A percentile compares a stretch with the other conserved stretches of the same genome.
Evolutionary conservation across 169 alveolate genomes (phyloP).

Genomic region (Cryptosporidium tyzzeri): DNA sequence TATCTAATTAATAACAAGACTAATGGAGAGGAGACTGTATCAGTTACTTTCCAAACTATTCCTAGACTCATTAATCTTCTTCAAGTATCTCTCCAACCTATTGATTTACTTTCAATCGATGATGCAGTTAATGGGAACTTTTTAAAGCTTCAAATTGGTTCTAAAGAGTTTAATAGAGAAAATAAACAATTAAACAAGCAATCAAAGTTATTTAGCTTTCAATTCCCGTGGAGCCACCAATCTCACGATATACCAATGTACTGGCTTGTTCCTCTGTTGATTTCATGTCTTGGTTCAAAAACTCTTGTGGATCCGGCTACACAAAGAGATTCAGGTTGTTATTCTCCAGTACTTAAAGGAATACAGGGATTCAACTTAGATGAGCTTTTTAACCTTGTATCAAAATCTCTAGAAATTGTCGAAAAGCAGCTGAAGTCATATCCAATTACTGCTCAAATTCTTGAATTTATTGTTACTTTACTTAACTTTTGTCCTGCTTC

Average conservation of each 20-base stretch:
- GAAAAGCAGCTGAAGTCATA: conserved; percentile 62
- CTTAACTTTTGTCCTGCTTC: conserved; percentile 52
- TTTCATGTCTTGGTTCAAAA: background rate
- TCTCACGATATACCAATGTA: conserved; percentile 46
- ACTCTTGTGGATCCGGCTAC: conserved; percentile 6
- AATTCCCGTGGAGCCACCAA: conserved; percentile 16
- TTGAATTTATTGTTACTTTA: conserved; percentile 21
- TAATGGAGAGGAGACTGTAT: background rate
- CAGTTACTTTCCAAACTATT: conserved; percentile 28
- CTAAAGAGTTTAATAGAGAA: background rate
- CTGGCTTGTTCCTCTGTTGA: conserved; percentile 60
- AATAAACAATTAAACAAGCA: background rate
- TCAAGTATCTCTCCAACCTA: conserved; percentile 23
- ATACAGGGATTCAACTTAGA: conserved; percentile 43
- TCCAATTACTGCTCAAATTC: conserved; percentile 56
- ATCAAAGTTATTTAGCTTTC: background rate
- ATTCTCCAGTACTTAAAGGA: conserved; percentile 41
- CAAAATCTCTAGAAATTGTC: conserved; percentile 46
- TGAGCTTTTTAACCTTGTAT: conserved; percentile 33
- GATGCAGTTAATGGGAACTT: conserved; percentile 15
- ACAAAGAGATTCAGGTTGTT: conserved; percentile 13
- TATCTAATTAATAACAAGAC: conserved; percentile 1
- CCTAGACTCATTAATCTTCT: conserved; percentile 41
- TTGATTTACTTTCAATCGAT: conserved; percentile 23
- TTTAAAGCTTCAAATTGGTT: conserved; percentile 9